Evolutionary conservation across 225 moss, liverwort and hornwort genomes (phyloP).

Genomic region (Ulota crispa): DNA sequence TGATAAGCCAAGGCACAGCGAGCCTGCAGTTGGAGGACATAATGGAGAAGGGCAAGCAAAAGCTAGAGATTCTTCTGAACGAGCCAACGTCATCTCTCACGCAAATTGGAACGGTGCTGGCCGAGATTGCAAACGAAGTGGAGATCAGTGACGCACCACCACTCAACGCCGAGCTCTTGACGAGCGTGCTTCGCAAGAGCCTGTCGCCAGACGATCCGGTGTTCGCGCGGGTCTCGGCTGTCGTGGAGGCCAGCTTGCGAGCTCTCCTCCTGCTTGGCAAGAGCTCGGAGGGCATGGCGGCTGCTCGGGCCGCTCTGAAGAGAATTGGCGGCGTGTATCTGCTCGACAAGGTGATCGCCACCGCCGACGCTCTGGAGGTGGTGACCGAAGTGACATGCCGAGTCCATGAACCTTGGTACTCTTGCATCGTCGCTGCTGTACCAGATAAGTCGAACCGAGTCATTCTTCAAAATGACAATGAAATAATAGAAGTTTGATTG

Average conservation of each 20-base stretch:
- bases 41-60: conserved; percentile 70
- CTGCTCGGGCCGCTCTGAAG: conserved; percentile 71
- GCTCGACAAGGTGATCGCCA: conserved; percentile 74
- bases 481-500: conserved; percentile 1
- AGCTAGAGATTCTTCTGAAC: conserved; percentile 70
- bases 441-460: conserved; percentile 18
- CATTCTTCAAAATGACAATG: not conserved
- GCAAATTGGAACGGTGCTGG: conserved; percentile 79
- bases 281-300: conserved; percentile 63
- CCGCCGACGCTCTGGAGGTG: conserved; percentile 66
- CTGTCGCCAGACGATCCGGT: conserved; percentile 78
- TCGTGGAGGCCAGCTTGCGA: conserved; percentile 85
- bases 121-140: conserved; percentile 65
- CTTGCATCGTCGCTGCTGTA: conserved; percentile 42
- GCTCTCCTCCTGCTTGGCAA: conserved; percentile 75
- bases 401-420: conserved; percentile 94
- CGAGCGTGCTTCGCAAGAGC: conserved; percentile 83
- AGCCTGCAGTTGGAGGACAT: conserved; percentile 59
- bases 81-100: conserved; percentile 64
- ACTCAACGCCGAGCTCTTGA: conserved; percentile 76
- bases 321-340: conserved; percentile 84
- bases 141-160: conserved; percentile 40
- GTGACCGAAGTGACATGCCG: conserved; percentile 69
- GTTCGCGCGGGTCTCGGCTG: conserved; percentile 78
- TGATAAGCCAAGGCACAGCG: conserved; percentile 63